Evolutionary conservation across 352 stramenopile genomes (phyloP).

Genomic region (Phytophthora boehmeriae): DNA sequence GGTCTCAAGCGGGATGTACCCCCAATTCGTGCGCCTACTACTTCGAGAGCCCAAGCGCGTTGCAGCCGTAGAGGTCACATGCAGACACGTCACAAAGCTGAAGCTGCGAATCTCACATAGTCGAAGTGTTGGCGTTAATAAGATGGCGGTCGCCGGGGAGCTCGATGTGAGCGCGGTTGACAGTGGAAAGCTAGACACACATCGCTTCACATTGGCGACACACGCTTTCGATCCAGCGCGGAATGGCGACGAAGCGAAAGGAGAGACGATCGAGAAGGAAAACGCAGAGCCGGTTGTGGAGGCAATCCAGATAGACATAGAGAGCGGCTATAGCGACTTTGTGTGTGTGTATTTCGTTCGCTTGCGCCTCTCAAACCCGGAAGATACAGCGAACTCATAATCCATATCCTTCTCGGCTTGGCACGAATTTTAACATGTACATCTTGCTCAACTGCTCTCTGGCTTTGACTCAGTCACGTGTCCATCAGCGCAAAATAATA

Average conservation of each 20-base stretch:
- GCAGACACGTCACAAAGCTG: conserved; percentile 64
- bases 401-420: too few species aligned
- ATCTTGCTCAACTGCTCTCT: too few species aligned
- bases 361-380: conserved; percentile 31
- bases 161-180: conserved; percentile 46
- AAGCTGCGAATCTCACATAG: conserved; percentile 50
- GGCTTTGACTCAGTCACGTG: too few species aligned
- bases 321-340: conserved; percentile 73
- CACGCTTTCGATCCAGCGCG: not conserved
- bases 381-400: conserved; percentile 21
- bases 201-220: conserved; percentile 44
- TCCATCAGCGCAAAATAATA: too few species aligned
- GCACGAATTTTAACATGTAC: too few species aligned
- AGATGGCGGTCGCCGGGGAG: conserved; percentile 37
- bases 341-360: conserved; percentile 69
- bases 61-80: conserved; percentile 69
- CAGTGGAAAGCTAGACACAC: conserved; percentile 56
- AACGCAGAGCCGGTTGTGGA: conserved; percentile 31
- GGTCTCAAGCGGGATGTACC: conserved; percentile 76
- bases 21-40: conserved; percentile 70
- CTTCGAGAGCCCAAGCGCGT: conserved; percentile 67
- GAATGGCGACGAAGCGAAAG: conserved; percentile 18
- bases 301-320: conserved; percentile 70
- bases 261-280: conserved; percentile 11
- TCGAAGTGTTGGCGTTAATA: conserved; percentile 33